phyloP scores from a whole-genome alignment of 495 filamentous ascomycete species.

The Neurospora pannonica region DNA sequence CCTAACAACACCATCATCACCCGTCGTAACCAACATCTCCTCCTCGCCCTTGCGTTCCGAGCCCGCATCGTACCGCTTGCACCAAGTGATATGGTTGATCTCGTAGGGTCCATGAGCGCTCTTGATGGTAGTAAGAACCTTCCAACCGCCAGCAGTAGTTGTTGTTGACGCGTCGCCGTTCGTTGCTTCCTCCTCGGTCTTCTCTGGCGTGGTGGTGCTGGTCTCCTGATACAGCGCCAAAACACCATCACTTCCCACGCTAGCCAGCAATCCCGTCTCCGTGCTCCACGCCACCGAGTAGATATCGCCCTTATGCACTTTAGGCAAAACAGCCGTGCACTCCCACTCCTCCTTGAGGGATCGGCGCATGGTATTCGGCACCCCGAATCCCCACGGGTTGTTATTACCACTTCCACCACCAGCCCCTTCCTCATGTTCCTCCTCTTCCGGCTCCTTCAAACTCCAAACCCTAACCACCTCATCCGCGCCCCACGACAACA shows the following conservation, averaged over 20 bases:
- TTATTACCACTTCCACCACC: background rate
- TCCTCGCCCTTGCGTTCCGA: constrained; percentile 43
- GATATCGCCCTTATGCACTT: constrained; percentile 65
- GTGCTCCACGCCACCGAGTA: constrained; percentile 77
- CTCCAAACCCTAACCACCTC: constrained; percentile 68
- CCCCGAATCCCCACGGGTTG: constrained; percentile 18
- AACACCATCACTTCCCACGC: constrained; percentile 75
- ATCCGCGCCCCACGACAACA: constrained; percentile 76
- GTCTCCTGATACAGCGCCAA: constrained; percentile 71
- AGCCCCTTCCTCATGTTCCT: constrained; percentile 18
- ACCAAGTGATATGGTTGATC: constrained; percentile 84
- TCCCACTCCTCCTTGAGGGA: constrained; percentile 73
- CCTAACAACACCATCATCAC: constrained; percentile 69
- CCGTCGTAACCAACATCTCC: constrained; percentile 70
- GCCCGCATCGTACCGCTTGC: constrained; percentile 46
- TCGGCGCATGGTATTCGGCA: constrained; percentile 75
- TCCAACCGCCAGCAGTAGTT: constrained; percentile 49
- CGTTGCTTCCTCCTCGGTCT: constrained; percentile 27
- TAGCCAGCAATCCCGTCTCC: constrained; percentile 64
- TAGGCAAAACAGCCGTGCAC: constrained; percentile 60
- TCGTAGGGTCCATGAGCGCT: constrained; percentile 85
- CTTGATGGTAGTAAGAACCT: constrained; percentile 50
- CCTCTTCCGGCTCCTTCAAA: constrained; percentile 45
- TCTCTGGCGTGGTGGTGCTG: constrained; percentile 2
- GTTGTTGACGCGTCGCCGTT: background rate